These are phyloP conservation scores for Boletus vinaceobasis DNA, from an alignment of 768 basidiomycete genomes.

Conservation along the genomic window DNA sequence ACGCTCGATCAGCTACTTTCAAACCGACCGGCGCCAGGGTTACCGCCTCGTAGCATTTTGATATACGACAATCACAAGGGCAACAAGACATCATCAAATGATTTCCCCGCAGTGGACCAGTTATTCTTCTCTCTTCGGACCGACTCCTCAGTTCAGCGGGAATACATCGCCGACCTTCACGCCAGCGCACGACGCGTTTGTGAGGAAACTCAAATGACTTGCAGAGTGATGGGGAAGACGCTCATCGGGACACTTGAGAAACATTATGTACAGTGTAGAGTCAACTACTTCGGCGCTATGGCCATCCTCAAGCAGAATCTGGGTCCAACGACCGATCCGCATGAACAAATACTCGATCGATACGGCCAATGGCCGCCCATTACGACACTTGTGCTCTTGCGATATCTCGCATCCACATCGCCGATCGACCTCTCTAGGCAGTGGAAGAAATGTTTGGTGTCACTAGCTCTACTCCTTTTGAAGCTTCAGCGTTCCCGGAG, in stretches of 20 bases:
- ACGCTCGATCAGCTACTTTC: background rate
- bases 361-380: constrained; percentile 33
- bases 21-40: background rate
- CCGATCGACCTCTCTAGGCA: background rate
- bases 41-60: background rate
- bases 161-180: no score
- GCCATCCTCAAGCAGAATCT: background rate
- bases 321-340: constrained; percentile 4
- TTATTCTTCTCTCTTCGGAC: background rate
- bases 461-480: constrained; percentile 28
- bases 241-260: background rate
- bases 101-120: background rate
- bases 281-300: background rate
- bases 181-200: background rate
- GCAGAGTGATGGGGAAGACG: no score
- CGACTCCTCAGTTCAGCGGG: background rate
- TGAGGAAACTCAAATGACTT: background rate
- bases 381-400: background rate
- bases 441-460: constrained; percentile 31
- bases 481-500: constrained; percentile 36
- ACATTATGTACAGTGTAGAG: background rate
- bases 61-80: background rate
- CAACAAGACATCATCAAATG: background rate
- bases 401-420: background rate
- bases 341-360: constrained; percentile 2